A percentile compares a stretch with the other conserved stretches of the same genome.
phyloP scores from a whole-genome alignment of 1,284 basidiomycete species.

The Lentinula novae-zelandiae region DNA sequence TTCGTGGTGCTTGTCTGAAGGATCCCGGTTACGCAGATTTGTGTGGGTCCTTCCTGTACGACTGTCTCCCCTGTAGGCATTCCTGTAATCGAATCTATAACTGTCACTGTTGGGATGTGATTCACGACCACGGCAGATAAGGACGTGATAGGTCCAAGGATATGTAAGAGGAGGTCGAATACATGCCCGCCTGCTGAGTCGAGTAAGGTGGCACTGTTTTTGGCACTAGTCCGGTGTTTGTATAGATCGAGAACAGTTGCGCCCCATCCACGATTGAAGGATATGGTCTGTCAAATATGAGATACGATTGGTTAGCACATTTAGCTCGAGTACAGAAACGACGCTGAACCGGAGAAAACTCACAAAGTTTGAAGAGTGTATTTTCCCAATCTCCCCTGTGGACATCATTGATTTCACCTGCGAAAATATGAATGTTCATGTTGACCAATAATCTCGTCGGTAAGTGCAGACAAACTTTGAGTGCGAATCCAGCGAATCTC shows the following conservation, averaged over 20 bases:
- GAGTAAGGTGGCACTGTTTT: constrained; percentile 8
- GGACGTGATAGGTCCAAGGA: constrained; percentile 15
- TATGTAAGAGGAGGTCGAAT: constrained; percentile 12
- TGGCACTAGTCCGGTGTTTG: neutral
- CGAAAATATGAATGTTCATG: neutral
- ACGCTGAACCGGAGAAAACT: neutral
- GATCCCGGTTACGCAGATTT: constrained; percentile 4
- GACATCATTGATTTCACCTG: constrained; percentile 6
- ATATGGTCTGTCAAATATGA: neutral
- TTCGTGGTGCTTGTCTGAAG: neutral
- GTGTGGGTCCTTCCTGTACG: neutral
- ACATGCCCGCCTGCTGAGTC: constrained; percentile 13
- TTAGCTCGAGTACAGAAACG: neutral
- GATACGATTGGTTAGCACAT: neutral
- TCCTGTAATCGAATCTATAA: neutral
- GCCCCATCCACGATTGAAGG: constrained; percentile 1
- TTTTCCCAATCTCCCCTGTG: constrained; percentile 5
- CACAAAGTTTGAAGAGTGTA: constrained; percentile 6
- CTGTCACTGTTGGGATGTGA: neutral
- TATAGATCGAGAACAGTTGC: neutral
- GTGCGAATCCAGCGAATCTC: neutral
- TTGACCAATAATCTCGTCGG: neutral
- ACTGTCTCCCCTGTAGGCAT: constrained; percentile 7
- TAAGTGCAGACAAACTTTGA: neutral
- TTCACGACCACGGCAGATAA: constrained; percentile 11